Evolutionary conservation across 1,284 basidiomycete genomes (phyloP).

Genomic region (Cutaneotrichosporon cavernicola): DNA sequence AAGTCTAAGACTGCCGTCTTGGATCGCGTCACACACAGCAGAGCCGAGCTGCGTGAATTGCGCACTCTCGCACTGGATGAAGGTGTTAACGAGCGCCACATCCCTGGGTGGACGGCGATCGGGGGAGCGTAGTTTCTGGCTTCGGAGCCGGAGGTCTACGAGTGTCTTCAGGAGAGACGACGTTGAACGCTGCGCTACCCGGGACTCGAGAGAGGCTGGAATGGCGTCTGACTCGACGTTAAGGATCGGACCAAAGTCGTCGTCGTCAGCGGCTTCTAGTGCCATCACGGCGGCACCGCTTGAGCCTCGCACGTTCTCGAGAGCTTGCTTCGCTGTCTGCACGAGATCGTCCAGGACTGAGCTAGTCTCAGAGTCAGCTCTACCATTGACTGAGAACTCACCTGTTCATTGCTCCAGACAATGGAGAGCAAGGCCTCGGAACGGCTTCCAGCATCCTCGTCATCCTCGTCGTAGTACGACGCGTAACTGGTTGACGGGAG

Average conservation of each 20-base stretch:
- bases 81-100: constrained; percentile 62
- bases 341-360: constrained; percentile 10
- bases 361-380: constrained; percentile 14
- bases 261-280: constrained; percentile 54
- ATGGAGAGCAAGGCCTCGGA: constrained; percentile 11
- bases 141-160: constrained; percentile 55
- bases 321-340: constrained; percentile 26
- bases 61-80: constrained; percentile 59
- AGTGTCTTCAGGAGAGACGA: constrained; percentile 29
- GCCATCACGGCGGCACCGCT: neutral
- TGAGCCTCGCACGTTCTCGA: constrained; percentile 8
- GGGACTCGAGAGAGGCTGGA: constrained; percentile 38
- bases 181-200: constrained; percentile 36
- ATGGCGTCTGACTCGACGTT: constrained; percentile 51
- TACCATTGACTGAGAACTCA: constrained; percentile 45
- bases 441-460: neutral
- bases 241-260: constrained; percentile 66
- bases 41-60: constrained; percentile 63
- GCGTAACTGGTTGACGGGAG: constrained; percentile 47
- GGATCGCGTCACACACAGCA: constrained; percentile 61
- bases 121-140: constrained; percentile 57
- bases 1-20: constrained; percentile 61
- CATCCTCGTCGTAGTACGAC: constrained; percentile 12
- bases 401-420: constrained; percentile 66
- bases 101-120: constrained; percentile 64